A percentile compares a stretch with the other conserved stretches of the same genome.
Conservation (phyloP, 768 basidiomycete species). For the Lactarius hengduanensis region DNA sequence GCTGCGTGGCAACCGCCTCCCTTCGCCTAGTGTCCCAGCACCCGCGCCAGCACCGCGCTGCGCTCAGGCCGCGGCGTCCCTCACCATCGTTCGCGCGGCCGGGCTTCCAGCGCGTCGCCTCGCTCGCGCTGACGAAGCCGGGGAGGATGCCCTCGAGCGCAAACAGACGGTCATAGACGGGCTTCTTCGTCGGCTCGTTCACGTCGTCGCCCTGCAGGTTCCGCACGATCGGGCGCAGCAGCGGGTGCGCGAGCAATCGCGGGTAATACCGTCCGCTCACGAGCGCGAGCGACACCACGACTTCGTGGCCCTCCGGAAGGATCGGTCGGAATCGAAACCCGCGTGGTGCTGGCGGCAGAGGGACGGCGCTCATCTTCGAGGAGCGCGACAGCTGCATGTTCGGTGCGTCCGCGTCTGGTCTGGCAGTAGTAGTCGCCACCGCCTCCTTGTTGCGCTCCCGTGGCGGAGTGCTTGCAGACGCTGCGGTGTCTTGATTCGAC, state of each 20-base stretch:
- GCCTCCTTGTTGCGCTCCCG: background rate
- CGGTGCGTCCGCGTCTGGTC: conserved; percentile 29
- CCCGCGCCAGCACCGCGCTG: conserved; percentile 41
- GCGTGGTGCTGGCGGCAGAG: conserved; percentile 61
- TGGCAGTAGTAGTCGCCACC: conserved; percentile 29
- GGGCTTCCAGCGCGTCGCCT: conserved; percentile 58
- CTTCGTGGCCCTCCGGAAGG: conserved; percentile 58
- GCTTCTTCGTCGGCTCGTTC: conserved; percentile 33
- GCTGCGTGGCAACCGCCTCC: conserved; percentile 12
- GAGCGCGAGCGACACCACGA: conserved; percentile 63
- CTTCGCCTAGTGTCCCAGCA: conserved; percentile 37
- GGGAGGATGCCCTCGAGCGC: conserved; percentile 69
- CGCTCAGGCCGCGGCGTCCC: conserved; percentile 58
- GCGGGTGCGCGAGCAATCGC: conserved; percentile 61
- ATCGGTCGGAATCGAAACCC: conserved; percentile 73
- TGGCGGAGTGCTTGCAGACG: conserved; percentile 25
- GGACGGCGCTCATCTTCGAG: conserved; percentile 35
- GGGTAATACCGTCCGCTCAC: conserved; percentile 84
- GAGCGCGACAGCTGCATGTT: conserved; percentile 40
- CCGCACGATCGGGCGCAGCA: conserved; percentile 46
- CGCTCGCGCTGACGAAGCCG: conserved; percentile 67
- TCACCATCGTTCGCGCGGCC: conserved; percentile 54
- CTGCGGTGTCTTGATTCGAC: conserved; percentile 35
- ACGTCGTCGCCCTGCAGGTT: conserved; percentile 37
- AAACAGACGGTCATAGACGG: conserved; percentile 55